Evolutionary conservation across 2,329 filamentous ascomycete genomes (phyloP).

Genomic region (Volutella citrinella): DNA sequence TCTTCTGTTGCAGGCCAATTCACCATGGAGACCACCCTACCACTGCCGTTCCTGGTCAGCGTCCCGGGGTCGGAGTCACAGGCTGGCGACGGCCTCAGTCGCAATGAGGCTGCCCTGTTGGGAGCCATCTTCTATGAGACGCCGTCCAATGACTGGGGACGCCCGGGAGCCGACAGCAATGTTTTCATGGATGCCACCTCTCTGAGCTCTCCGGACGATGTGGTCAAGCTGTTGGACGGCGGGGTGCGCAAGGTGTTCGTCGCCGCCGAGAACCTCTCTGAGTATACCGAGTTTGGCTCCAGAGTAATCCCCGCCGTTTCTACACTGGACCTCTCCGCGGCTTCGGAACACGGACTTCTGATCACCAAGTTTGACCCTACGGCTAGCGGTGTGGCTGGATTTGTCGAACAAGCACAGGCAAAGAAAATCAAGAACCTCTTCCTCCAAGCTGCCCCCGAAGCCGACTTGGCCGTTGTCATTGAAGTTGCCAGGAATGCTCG

Average conservation of each 20-base stretch:
- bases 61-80: constrained; percentile 51
- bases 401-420: constrained; percentile 43
- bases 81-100: constrained; percentile 50
- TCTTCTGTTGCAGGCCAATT: constrained; percentile 16
- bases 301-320: constrained; percentile 53
- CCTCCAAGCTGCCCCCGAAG: constrained; percentile 47
- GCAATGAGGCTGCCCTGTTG: constrained; percentile 56
- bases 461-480: constrained; percentile 45
- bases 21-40: constrained; percentile 62
- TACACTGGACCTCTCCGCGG: constrained; percentile 42
- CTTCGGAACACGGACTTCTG: constrained; percentile 49
- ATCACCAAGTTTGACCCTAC: constrained; percentile 50
- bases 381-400: constrained; percentile 37
- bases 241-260: constrained; percentile 87
- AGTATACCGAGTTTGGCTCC: constrained; percentile 53
- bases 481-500: constrained; percentile 46
- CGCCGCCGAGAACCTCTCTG: constrained; percentile 62
- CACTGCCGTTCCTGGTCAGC: constrained; percentile 60
- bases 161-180: constrained; percentile 50
- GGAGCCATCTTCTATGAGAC: constrained; percentile 58
- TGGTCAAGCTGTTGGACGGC: constrained; percentile 77
- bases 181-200: constrained; percentile 75
- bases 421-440: constrained; percentile 48
- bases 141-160: constrained; percentile 45
- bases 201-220: constrained; percentile 66